These are phyloP conservation scores for Leccinum aurantiacum DNA, from an alignment of 768 basidiomycete genomes.

Conservation along the genomic window DNA sequence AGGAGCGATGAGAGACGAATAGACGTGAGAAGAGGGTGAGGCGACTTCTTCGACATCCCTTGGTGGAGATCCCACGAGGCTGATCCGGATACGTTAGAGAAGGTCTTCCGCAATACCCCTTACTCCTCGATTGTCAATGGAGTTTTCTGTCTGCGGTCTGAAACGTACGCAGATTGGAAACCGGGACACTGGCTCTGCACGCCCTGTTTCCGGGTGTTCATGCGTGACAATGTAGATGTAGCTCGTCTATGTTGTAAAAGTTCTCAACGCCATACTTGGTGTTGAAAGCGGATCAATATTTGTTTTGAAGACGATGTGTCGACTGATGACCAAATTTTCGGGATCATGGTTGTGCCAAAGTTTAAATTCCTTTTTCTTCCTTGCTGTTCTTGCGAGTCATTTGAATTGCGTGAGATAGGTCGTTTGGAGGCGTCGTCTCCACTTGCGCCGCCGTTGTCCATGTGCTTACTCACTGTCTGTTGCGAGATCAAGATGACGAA, in stretches of 20 bases:
- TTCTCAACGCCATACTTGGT: not conserved
- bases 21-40: no score
- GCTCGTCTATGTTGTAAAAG: not conserved
- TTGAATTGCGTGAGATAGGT: not conserved
- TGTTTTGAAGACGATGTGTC: not conserved
- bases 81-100: not conserved
- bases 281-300: not conserved
- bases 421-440: no score
- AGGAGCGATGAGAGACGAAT: no score
- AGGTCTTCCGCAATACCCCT: conserved; percentile 6
- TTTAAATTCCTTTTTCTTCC: not conserved
- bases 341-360: not conserved
- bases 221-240: conserved; percentile 10
- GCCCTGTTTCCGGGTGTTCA: conserved; percentile 9
- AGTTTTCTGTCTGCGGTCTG: conserved; percentile 5
- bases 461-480: not conserved
- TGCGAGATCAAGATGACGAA: not conserved
- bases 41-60: conserved; percentile 13
- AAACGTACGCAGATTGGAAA: conserved; percentile 7
- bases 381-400: not conserved
- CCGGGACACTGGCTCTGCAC: conserved; percentile 15
- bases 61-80: conserved; percentile 14
- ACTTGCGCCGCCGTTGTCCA: no score
- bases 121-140: conserved; percentile 6
- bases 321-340: not conserved